Conservation (phyloP, 768 basidiomycete genomes). For the Podaxis sp. region DNA sequence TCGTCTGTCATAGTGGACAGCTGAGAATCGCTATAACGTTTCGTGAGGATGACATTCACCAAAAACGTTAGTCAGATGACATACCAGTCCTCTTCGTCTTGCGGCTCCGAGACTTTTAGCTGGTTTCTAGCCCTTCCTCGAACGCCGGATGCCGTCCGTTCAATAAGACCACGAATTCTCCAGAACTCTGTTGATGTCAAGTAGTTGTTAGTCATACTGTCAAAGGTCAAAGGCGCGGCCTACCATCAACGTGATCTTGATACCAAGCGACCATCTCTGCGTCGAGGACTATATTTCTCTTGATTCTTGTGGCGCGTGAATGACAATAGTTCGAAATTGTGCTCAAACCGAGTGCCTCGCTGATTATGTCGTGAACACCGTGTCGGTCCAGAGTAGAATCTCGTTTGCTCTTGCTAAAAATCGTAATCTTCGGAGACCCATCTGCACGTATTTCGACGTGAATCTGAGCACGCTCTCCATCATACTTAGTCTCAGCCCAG, state of each 20-base stretch:
- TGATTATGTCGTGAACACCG: constrained; percentile 63
- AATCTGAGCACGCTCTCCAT: constrained; percentile 93
- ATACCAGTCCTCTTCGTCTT: constrained; percentile 21
- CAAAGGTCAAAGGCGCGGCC: constrained; percentile 20
- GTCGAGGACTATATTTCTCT: constrained; percentile 56
- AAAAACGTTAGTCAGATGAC: neutral
- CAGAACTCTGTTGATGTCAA: constrained; percentile 60
- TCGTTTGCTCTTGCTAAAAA: constrained; percentile 87
- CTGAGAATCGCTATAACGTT: constrained; percentile 25
- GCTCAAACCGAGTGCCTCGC: constrained; percentile 52
- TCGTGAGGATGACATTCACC: neutral
- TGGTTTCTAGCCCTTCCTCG: constrained; percentile 31
- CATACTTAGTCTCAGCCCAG: constrained; percentile 94
- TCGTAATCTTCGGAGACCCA: constrained; percentile 52
- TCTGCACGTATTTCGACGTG: constrained; percentile 59
- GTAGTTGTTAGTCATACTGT: neutral
- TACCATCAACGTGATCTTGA: constrained; percentile 71
- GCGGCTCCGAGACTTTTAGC: constrained; percentile 18
- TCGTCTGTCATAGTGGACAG: constrained; percentile 31
- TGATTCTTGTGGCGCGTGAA: constrained; percentile 22
- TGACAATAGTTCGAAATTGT: constrained; percentile 2
- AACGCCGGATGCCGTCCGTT: constrained; percentile 55
- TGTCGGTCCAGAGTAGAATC: constrained; percentile 78
- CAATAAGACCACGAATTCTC: constrained; percentile 63
- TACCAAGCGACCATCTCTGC: constrained; percentile 91